These are phyloP conservation scores for Kluyveromyces sp. DNA, from an alignment of 1,139 yeast genomes.

Conservation along the genomic window DNA sequence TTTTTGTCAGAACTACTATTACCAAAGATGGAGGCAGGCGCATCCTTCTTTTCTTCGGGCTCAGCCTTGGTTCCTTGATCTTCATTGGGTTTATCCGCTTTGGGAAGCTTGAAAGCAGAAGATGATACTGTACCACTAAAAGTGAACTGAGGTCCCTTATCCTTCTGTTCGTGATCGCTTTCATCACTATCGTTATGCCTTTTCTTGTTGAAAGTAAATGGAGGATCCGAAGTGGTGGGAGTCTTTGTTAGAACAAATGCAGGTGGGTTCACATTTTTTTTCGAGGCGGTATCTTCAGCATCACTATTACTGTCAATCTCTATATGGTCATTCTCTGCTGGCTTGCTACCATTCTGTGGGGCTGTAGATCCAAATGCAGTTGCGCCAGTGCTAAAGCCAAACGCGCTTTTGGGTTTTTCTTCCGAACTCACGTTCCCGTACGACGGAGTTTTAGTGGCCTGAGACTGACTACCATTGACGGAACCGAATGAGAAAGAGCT, in stretches of 20 bases:
- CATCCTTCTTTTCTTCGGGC: neutral
- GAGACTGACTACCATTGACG: neutral
- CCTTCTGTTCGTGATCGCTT: slow-evolving; percentile 44
- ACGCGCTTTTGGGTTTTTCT: neutral
- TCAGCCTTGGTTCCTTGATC: slow-evolving; percentile 7
- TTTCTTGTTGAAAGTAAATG: slow-evolving; percentile 50
- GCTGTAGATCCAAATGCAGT: neutral
- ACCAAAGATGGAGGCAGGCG: slow-evolving; percentile 2
- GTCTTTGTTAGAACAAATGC: slow-evolving; percentile 45
- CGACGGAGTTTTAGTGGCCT: neutral
- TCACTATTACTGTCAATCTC: slow-evolving; percentile 5
- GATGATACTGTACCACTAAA: slow-evolving; percentile 43
- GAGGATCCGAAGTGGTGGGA: slow-evolving; percentile 52
- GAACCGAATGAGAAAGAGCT: neutral
- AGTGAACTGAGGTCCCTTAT: slow-evolving; percentile 61
- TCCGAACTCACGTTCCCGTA: neutral
- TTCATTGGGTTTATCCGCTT: slow-evolving; percentile 5
- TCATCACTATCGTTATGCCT: slow-evolving; percentile 40
- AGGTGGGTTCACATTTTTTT: slow-evolving; percentile 59
- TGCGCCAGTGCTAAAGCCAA: neutral
- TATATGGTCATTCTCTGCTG: neutral
- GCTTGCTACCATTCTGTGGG: neutral
- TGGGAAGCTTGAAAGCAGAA: slow-evolving; percentile 41
- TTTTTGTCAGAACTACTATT: neutral
- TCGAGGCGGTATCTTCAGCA: slow-evolving; percentile 35